Percentiles rank a stretch among this genome's conserved stretches.
Conservation (phyloP, 768 basidiomycete species). For the Xerocomus spinulosus region DNA sequence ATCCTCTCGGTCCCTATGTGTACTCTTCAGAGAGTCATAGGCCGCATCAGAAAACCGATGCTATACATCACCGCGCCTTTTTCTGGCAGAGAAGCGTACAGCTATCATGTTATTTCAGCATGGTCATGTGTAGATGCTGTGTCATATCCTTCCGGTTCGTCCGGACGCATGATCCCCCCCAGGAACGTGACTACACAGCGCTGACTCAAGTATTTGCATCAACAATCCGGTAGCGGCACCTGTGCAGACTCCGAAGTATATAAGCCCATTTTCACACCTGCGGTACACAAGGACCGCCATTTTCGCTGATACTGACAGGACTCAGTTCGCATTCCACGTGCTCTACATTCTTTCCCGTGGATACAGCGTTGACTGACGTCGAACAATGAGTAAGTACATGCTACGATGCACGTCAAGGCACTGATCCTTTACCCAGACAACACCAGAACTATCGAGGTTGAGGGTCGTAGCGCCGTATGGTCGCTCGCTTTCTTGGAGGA, state of each 20-base stretch:
- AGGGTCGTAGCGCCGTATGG: neutral
- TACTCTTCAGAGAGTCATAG: neutral
- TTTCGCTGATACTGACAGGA: neutral
- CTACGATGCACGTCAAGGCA: too few species aligned
- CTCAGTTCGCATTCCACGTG: neutral
- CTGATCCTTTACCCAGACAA: neutral
- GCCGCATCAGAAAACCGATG: neutral
- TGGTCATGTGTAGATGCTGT: neutral
- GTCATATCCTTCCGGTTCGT: neutral
- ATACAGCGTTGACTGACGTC: neutral
- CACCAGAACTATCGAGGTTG: constrained; percentile 1
- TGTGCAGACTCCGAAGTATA: neutral
- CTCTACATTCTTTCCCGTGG: neutral
- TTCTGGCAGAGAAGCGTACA: neutral
- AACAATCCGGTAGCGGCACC: constrained; percentile 2
- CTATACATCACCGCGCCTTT: neutral
- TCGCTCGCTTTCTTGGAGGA: constrained; percentile 3
- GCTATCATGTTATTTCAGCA: neutral
- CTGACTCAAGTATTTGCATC: neutral
- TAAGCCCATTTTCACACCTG: neutral
- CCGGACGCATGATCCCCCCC: neutral
- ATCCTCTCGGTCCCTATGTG: neutral
- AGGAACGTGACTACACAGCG: neutral
- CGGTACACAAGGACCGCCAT: neutral
- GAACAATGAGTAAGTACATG: neutral